Percentiles rank a stretch among this genome's conserved stretches.
Evolutionary conservation across 805 yeast species (phyloP).

Genomic region (Starmerella scarabaei): DNA sequence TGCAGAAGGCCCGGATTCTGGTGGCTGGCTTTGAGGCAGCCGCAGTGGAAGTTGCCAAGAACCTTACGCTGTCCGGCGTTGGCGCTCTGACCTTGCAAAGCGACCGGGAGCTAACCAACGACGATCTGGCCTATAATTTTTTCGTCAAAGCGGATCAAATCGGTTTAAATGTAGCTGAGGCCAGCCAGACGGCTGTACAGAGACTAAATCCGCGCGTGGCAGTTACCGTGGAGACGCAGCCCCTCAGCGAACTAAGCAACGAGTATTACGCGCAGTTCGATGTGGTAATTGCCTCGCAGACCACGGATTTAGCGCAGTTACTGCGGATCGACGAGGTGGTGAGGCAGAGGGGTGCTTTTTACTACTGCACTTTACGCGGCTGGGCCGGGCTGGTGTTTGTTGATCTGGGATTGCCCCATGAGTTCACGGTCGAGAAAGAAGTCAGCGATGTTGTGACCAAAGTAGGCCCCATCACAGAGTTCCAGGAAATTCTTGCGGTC

Average conservation of each 20-base stretch:
- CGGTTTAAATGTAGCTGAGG: slow-evolving; percentile 32
- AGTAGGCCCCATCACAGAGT: slow-evolving; percentile 36
- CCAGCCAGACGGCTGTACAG: slow-evolving; percentile 41
- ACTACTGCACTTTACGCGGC: slow-evolving; percentile 60
- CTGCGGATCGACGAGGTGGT: slow-evolving; percentile 40
- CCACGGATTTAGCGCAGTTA: slow-evolving; percentile 31
- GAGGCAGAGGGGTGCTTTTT: slow-evolving; percentile 50
- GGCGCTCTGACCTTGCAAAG: slow-evolving; percentile 55
- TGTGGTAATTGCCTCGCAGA: slow-evolving; percentile 64
- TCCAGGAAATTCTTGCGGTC: slow-evolving; percentile 34
- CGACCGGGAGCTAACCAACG: slow-evolving; percentile 28
- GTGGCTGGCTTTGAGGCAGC: slow-evolving; percentile 62
- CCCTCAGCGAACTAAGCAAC: slow-evolving; percentile 22
- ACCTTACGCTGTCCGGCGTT: slow-evolving; percentile 60
- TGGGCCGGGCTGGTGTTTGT: slow-evolving; percentile 69
- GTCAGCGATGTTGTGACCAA: slow-evolving; percentile 30
- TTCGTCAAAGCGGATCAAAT: slow-evolving; percentile 38
- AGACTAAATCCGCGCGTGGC: slow-evolving; percentile 73
- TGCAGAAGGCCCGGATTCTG: slow-evolving; percentile 59
- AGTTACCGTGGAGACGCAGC: slow-evolving; percentile 33
- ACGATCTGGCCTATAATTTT: slow-evolving; percentile 48
- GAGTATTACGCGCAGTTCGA: slow-evolving; percentile 45
- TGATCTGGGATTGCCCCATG: slow-evolving; percentile 53
- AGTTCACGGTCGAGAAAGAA: slow-evolving; percentile 25
- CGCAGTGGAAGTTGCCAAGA: slow-evolving; percentile 66